Evolutionary conservation across 495 filamentous ascomycete genomes (phyloP).

Genomic region (Aspergillus cristatus): DNA sequence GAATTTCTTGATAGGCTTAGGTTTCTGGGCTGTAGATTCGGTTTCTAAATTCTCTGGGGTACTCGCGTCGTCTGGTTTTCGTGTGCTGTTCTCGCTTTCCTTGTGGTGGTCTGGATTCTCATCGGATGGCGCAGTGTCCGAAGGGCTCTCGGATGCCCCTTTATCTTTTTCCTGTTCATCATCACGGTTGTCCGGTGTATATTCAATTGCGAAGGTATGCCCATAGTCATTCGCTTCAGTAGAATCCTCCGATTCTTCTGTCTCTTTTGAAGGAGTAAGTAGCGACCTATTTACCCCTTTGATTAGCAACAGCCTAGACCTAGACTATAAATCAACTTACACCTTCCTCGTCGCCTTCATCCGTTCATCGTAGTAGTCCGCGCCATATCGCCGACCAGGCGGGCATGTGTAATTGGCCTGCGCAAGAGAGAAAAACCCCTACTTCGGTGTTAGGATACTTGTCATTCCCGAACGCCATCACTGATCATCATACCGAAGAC

Average conservation of each 20-base stretch:
- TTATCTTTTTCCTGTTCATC: slow-evolving; percentile 9
- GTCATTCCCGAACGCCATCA: background rate
- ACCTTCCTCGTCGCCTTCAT: slow-evolving; percentile 54
- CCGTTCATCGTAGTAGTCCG: slow-evolving; percentile 60
- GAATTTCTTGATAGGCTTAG: slow-evolving; percentile 14
- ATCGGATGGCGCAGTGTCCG: slow-evolving; percentile 1
- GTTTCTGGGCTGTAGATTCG: background rate
- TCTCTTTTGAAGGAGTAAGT: slow-evolving; percentile 2
- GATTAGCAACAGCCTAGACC: too few relatives aligned
- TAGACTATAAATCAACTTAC: slow-evolving; percentile 14
- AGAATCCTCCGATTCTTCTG: slow-evolving; percentile 1
- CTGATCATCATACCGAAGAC: slow-evolving; percentile 38
- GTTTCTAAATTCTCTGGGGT: background rate
- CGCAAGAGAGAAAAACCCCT: slow-evolving; percentile 50
- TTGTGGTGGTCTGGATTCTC: background rate
- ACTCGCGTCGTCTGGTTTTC: background rate
- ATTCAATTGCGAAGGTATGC: slow-evolving; percentile 11
- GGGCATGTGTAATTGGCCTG: slow-evolving; percentile 63
- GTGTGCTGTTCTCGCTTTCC: background rate
- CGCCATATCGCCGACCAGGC: slow-evolving; percentile 53
- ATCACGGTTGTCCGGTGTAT: background rate
- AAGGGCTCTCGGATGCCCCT: slow-evolving; percentile 1
- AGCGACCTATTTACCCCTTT: slow-evolving; percentile 14
- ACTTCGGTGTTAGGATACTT: slow-evolving; percentile 10
- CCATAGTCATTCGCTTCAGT: background rate